phyloP scores from a whole-genome alignment of 176 grass and related monocot genomes.

The Carex parvula region DNA sequence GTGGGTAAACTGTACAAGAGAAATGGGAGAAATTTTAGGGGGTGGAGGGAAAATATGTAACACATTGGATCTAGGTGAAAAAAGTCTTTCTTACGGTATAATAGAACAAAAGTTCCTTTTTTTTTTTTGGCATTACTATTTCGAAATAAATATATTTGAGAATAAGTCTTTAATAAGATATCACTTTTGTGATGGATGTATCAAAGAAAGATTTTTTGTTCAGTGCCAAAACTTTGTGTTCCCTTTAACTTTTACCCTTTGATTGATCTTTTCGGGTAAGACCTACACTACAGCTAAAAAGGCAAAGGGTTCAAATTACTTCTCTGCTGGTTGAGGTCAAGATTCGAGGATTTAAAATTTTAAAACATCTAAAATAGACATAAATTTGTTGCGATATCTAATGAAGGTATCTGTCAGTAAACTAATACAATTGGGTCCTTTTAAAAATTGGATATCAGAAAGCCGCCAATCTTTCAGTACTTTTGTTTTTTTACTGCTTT shows the following conservation, averaged over 20 bases:
- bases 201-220: too few relatives aligned
- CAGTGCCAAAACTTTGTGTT: background rate
- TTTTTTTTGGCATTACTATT: slow-evolving; percentile 22
- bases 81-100: background rate
- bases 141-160: background rate
- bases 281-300: background rate
- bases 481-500: background rate
- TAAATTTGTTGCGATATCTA: slow-evolving; percentile 10
- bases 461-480: slow-evolving; percentile 21
- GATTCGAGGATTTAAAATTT: background rate
- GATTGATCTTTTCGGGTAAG: background rate
- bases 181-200: too few relatives aligned
- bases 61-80: slow-evolving; percentile 13
- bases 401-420: background rate
- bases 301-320: background rate
- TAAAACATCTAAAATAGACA: background rate
- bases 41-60: slow-evolving; percentile 16
- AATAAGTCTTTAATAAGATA: too few relatives aligned
- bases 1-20: slow-evolving; percentile 37
- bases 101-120: slow-evolving; percentile 7
- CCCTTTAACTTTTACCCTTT: background rate
- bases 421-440: slow-evolving; percentile 24
- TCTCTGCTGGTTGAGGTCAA: background rate
- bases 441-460: slow-evolving; percentile 8
- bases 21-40: slow-evolving; percentile 38